Percentiles rank a stretch among this genome's conserved stretches.
phyloP scores from a whole-genome alignment of 768 basidiomycete species.

The Crucibulum laeve region DNA sequence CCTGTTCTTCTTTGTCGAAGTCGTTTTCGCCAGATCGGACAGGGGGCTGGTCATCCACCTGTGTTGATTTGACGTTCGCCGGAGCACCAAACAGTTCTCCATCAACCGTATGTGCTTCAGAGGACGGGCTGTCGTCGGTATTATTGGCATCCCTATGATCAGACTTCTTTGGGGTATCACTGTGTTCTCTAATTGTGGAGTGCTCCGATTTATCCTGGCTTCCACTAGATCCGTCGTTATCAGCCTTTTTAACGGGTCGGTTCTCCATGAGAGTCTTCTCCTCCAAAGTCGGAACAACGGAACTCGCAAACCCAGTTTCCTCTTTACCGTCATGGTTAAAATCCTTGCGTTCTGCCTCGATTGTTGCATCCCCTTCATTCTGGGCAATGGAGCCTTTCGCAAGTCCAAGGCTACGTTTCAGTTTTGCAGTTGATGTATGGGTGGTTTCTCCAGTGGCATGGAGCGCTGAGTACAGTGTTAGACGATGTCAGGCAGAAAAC shows the following conservation, averaged over 20 bases:
- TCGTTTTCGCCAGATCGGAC: slow-evolving; percentile 37
- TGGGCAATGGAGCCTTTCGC: slow-evolving; percentile 33
- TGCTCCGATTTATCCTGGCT: too few relatives aligned
- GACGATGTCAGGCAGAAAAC: not conserved
- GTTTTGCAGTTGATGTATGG: slow-evolving; percentile 27
- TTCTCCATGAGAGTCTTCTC: slow-evolving; percentile 57
- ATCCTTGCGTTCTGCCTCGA: slow-evolving; percentile 49
- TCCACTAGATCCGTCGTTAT: too few relatives aligned
- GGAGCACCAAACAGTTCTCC: slow-evolving; percentile 50
- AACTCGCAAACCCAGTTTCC: slow-evolving; percentile 53
- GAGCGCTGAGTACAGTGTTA: slow-evolving; percentile 24
- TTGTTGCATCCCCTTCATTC: slow-evolving; percentile 32
- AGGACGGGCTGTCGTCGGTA: slow-evolving; percentile 8
- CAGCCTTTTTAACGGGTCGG: slow-evolving; percentile 17
- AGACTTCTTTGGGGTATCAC: slow-evolving; percentile 1
- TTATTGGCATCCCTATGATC: not conserved
- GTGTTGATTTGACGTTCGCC: slow-evolving; percentile 40
- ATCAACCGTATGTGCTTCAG: slow-evolving; percentile 33
- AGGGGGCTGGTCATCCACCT: slow-evolving; percentile 42
- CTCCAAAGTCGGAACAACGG: slow-evolving; percentile 66
- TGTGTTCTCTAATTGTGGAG: too few relatives aligned
- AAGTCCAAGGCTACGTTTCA: slow-evolving; percentile 38
- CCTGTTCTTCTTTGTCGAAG: slow-evolving; percentile 42
- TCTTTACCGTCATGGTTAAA: slow-evolving; percentile 47
- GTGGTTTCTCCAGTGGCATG: slow-evolving; percentile 33